Conservation (phyloP, 352 stramenopile genomes). For the Globisporangium nunn region DNA sequence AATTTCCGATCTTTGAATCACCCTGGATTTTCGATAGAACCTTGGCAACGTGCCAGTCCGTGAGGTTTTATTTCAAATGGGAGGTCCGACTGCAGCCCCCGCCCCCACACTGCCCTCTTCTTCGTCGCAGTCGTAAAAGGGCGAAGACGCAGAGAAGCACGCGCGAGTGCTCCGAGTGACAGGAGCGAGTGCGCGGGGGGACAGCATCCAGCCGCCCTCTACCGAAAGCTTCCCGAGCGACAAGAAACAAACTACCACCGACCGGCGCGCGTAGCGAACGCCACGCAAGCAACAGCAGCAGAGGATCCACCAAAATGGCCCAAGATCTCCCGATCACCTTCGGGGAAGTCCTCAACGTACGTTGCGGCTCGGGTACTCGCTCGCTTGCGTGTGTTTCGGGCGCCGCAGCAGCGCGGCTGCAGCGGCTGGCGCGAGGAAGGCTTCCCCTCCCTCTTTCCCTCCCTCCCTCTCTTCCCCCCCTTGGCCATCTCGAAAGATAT, state of each 20-base stretch:
- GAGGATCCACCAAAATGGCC: constrained; percentile 38
- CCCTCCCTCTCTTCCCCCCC: no score
- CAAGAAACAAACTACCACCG: no score
- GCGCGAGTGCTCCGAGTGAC: constrained; percentile 4
- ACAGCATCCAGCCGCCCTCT: no score
- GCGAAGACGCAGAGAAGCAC: constrained; percentile 23
- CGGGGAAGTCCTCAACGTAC: constrained; percentile 87
- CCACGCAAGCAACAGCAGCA: no score
- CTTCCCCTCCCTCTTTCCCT: no score
- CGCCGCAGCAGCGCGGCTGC: neutral
- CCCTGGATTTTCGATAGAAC: no score
- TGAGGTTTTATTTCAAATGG: neutral
- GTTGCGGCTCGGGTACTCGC: constrained; percentile 11
- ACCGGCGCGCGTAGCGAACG: no score
- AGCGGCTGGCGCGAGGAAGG: no score
- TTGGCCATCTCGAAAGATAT: no score
- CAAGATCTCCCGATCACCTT: constrained; percentile 88
- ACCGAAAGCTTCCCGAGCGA: no score
- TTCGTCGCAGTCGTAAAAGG: constrained; percentile 67
- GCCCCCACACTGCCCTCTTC: constrained; percentile 2
- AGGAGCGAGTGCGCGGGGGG: constrained; percentile 3
- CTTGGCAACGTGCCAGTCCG: no score
- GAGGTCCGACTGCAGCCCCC: neutral
- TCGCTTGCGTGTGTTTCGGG: neutral
- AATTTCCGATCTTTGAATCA: neutral